Evolutionary conservation across 1,284 basidiomycete species (phyloP).

Genomic region (Hemileccinum hortonii): DNA sequence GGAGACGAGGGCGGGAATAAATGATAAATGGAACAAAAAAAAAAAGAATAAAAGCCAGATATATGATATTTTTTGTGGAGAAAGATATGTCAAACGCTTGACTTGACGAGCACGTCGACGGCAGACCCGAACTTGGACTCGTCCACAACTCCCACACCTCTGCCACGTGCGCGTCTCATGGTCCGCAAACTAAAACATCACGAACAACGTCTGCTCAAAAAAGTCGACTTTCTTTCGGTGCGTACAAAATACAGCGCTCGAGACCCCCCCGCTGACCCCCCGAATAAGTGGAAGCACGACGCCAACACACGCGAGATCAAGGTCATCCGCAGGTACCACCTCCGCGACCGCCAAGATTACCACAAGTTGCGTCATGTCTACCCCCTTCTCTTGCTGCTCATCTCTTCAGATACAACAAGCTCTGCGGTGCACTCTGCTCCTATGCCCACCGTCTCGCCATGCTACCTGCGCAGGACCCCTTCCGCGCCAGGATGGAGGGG

Average conservation of each 20-base stretch:
- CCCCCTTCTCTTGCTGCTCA: slow-evolving; percentile 1
- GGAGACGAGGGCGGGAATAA: slow-evolving; percentile 13
- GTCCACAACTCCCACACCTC: slow-evolving; percentile 27
- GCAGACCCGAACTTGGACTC: slow-evolving; percentile 28
- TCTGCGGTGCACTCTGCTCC: slow-evolving; percentile 85
- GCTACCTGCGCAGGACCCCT: slow-evolving; percentile 88
- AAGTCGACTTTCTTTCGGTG: slow-evolving; percentile 91
- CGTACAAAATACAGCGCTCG: too few relatives aligned
- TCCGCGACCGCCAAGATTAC: slow-evolving; percentile 94
- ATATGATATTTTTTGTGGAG: slow-evolving; percentile 29
- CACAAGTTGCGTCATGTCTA: slow-evolving; percentile 66
- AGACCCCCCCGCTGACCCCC: not conserved
- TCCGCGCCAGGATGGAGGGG: slow-evolving; percentile 81
- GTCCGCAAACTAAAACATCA: slow-evolving; percentile 93
- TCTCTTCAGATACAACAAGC: slow-evolving; percentile 82
- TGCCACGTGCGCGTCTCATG: slow-evolving; percentile 42
- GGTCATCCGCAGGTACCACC: slow-evolving; percentile 94
- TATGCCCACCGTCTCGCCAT: slow-evolving; percentile 87
- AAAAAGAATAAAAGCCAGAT: slow-evolving; percentile 28
- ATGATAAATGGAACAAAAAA: slow-evolving; percentile 21
- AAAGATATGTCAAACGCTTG: slow-evolving; percentile 25
- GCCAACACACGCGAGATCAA: slow-evolving; percentile 88
- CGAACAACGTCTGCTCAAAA: slow-evolving; percentile 92
- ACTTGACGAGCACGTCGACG: slow-evolving; percentile 32
- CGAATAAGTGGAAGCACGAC: slow-evolving; percentile 99